Base-by-base conservation (phyloP, 129 eudicot genomes). In the Apium graveolens region DNA sequence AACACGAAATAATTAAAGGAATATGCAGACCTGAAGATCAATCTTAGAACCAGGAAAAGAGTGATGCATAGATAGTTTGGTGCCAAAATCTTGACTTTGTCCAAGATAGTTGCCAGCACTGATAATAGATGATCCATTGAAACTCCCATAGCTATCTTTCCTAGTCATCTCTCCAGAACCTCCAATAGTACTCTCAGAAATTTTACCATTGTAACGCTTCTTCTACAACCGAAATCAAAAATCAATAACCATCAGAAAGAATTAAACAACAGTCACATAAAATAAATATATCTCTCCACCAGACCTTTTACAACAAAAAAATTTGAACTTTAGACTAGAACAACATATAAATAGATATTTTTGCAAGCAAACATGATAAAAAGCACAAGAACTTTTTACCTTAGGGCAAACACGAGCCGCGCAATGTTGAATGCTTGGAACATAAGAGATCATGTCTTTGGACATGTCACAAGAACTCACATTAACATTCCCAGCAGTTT, bases 361-460 rank as follows among this genome's bases (percentile, higher is more conserved):
- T 39, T 5, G 5, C 45, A 63, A 26, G 11, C 45, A 63, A 26
- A 26, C 70, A 62, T n/a, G 10, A 24, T 1, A 24, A 20, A 62
- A 24, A 7, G 17, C 14, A 49, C 60, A 18, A 49, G 60, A 49
- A 44, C 74, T 44, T 44, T 44, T 2, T 85, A 91, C 97, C 93
- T 85, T 87, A 76, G 80, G 86, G 76, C 87, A 85, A 81, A 78
- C 80, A 43, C 85, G 83, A 78, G 84, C 84, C 11, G 85, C 72
- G 74, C 31, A 44, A 77, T 79, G 82, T 68, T 70, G 86, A 76
- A 77, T 8, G 73, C 75, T 81, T 84, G 89, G 86, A 38, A 80
- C 79, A 78, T 87, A 86, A 86, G 90, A 84, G 82, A 90, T 85
- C 86, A 57, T 57, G 32, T 90, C 90, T 77, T 78, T 83, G 11